Evolutionary conservation across 371 early-diverging fungal genomes (phyloP).

Genomic region (Cokeromyces recurvatus): DNA sequence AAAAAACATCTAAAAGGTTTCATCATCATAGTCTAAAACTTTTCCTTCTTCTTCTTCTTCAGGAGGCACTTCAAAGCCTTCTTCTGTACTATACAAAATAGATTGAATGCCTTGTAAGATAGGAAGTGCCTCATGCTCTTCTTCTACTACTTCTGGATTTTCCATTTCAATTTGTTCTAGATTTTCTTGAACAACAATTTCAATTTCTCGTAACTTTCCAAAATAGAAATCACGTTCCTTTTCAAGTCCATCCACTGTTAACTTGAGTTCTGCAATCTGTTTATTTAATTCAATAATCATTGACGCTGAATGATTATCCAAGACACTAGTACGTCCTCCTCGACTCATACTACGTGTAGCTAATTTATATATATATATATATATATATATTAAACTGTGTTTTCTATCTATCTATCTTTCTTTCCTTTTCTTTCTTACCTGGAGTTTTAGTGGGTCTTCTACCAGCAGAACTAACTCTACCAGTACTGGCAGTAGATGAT

Average conservation of each 20-base stretch:
- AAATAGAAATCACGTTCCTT: conserved; percentile 97
- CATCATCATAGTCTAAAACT: conserved; percentile 15
- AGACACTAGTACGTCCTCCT: conserved; percentile 24
- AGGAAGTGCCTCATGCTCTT: conserved; percentile 21
- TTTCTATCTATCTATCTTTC: no score
- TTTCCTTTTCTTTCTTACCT: not conserved
- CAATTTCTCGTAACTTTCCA: conserved; percentile 87
- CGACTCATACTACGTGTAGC: conserved; percentile 30
- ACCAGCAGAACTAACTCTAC: conserved; percentile 12
- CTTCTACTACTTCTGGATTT: conserved; percentile 20
- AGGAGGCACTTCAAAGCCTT: conserved; percentile 46
- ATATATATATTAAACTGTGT: no score
- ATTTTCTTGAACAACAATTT: conserved; percentile 80
- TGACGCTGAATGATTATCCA: conserved; percentile 40
- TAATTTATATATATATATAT: no score
- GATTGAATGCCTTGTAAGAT: conserved; percentile 75
- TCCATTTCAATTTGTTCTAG: conserved; percentile 41
- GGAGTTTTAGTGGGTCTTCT: conserved; percentile 11
- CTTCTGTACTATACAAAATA: conserved; percentile 86
- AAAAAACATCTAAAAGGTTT: conserved; percentile 13
- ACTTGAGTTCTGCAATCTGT: conserved; percentile 75
- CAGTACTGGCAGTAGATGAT: conserved; percentile 2
- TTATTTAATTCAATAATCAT: conserved; percentile 63
- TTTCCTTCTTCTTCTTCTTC: conserved; percentile 27
- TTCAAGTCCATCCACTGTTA: conserved; percentile 84